Base-by-base conservation (phyloP, 1,139 yeast genomes). In the Taphrina communis region DNA sequence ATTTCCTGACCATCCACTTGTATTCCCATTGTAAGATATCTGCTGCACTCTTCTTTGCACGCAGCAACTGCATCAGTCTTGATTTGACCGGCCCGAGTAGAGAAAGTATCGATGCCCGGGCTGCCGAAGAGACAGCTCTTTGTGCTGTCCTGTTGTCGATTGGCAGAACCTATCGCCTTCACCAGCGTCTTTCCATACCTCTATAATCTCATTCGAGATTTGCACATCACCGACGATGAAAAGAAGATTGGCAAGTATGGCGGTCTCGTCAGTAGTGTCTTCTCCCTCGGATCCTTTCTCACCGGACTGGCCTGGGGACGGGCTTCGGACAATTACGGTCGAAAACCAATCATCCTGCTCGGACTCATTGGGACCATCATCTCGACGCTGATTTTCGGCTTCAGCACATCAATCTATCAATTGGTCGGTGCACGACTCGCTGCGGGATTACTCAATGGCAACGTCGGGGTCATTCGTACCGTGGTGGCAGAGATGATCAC, bases 301-400 rank as follows among this genome's bases (percentile, higher is more conserved):
- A 84, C 86, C 51, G 83, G 86, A 50, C 81, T 85, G 31, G 81
- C 82, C 70, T 86, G 90, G 90, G 88, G 89, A 17, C 77, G 79
- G 53, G 75, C 84, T 63, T 81, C 86, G 56, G 88, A 86, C 72
- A 77, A 74, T 42, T 78, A 83, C 60, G 90, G 90, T n/a, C 78
- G 90, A 41, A 87, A 87, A 72, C 81, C 82, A 1, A 82, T 86
- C 25, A 74, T 86, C n/a, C 72, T 85, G 55, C 75, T 80, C 46
- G 89, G 90, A 0, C 76, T 85, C 36, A 61, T 77, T 2, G 89
- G 89, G 1, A 81, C 87, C 0, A 79, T 83, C 6, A 31, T 81
- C 6, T 81, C 86, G 25, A 76, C 85, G 75, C 70, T 86, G 44
- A 71, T 82, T 19, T 82, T 86, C 73, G 90, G 89, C 0, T 82